Evolutionary conservation across 192 early-diverging fungal genomes (phyloP).

Genomic region (Fimicolochytrium jonesii): DNA sequence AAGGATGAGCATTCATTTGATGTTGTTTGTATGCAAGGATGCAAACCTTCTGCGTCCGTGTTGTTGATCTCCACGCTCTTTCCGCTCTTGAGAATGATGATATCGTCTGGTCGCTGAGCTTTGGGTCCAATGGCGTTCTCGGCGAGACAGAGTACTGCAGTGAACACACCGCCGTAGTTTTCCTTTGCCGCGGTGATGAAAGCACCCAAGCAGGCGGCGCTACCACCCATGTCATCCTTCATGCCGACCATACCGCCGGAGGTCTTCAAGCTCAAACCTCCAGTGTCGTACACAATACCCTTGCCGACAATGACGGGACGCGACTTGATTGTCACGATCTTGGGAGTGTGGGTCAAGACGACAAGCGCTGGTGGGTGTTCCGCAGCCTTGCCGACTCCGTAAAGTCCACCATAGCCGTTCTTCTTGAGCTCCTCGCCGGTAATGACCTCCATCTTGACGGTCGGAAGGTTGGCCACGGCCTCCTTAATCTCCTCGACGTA

Average conservation of each 20-base stretch:
- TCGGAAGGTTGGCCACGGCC: slow-evolving; percentile 21
- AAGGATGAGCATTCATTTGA: no score
- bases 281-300: slow-evolving; percentile 55
- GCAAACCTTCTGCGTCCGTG: slow-evolving; percentile 44
- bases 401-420: slow-evolving; percentile 44
- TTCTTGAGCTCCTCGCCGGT: slow-evolving; percentile 43
- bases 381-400: slow-evolving; percentile 46
- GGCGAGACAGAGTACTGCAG: slow-evolving; percentile 44
- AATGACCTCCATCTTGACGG: slow-evolving; percentile 40
- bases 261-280: slow-evolving; percentile 37
- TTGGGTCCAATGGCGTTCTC: slow-evolving; percentile 44
- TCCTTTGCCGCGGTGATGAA: slow-evolving; percentile 40
- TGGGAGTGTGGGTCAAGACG: slow-evolving; percentile 37
- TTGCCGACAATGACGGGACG: slow-evolving; percentile 48
- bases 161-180: slow-evolving; percentile 20
- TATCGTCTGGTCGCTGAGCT: slow-evolving; percentile 39
- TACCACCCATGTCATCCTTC: slow-evolving; percentile 57
- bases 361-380: slow-evolving; percentile 41
- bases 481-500: slow-evolving; percentile 37
- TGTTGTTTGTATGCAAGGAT: no score
- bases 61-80: slow-evolving; percentile 59
- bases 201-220: slow-evolving; percentile 42
- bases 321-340: slow-evolving; percentile 21
- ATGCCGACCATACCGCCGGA: slow-evolving; percentile 24
- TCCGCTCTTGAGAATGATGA: slow-evolving; percentile 40